Conservation (phyloP, 495 filamentous ascomycete genomes). For the Pyrenopolyporus hunteri region DNA sequence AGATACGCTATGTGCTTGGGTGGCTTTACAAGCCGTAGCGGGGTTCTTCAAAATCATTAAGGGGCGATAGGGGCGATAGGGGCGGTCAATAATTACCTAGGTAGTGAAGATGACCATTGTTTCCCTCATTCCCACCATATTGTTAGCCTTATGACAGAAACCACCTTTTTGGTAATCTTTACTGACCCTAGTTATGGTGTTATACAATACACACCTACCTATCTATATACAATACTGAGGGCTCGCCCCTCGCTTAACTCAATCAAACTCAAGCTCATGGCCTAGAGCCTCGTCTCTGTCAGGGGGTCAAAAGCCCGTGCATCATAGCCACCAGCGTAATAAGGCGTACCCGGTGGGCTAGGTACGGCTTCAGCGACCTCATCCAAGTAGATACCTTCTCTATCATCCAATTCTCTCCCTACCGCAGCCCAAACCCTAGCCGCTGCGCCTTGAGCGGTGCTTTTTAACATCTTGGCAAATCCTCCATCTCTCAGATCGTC, state of each 20-base stretch:
- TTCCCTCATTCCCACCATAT: background rate
- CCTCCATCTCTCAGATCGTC: slow-evolving; percentile 21
- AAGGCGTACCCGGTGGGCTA: background rate
- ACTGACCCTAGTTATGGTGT: too few relatives aligned
- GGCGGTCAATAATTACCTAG: too few relatives aligned
- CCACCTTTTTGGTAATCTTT: background rate
- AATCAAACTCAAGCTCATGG: slow-evolving; percentile 8
- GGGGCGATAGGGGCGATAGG: too few relatives aligned
- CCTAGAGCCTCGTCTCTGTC: slow-evolving; percentile 17
- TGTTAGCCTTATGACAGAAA: background rate
- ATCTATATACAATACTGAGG: background rate
- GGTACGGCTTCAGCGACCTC: slow-evolving; percentile 28
- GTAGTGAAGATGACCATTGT: too few relatives aligned
- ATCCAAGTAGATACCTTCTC: slow-evolving; percentile 55
- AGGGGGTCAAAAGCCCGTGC: slow-evolving; percentile 1
- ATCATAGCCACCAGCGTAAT: slow-evolving; percentile 14
- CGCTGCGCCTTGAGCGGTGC: slow-evolving; percentile 55
- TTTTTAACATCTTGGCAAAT: slow-evolving; percentile 43
- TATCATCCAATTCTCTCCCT: slow-evolving; percentile 46
- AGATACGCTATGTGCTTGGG: too few relatives aligned
- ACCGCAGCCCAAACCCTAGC: slow-evolving; percentile 58
- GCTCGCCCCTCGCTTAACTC: background rate
- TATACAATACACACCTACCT: background rate
- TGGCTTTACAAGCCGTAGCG: too few relatives aligned
- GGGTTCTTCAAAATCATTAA: too few relatives aligned